These are phyloP conservation scores for Clitoria ternatea DNA, from an alignment of 306 rosid genomes.

Conservation along the genomic window DNA sequence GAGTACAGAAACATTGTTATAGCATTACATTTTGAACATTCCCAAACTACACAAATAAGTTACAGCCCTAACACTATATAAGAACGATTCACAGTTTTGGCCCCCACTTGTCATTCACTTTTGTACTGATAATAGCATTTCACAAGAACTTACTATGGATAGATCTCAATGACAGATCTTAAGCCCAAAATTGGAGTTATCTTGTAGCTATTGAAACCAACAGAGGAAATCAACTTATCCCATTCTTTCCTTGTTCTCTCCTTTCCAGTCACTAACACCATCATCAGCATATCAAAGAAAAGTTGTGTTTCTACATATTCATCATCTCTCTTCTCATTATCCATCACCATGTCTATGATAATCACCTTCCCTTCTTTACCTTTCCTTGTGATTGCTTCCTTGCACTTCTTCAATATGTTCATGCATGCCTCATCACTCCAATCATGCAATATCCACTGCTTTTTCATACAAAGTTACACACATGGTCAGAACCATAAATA, in stretches of 20 bases:
- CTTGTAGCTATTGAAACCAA: background rate
- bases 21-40: no score
- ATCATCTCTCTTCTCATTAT: background rate
- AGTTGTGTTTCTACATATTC: background rate
- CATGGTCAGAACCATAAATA: background rate
- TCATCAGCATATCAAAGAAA: slow-evolving; percentile 17
- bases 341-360: slow-evolving; percentile 13
- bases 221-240: background rate
- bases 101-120: background rate
- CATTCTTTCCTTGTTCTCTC: slow-evolving; percentile 18
- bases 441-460: slow-evolving; percentile 18
- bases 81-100: background rate
- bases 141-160: background rate
- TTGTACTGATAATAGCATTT: background rate
- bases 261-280: background rate
- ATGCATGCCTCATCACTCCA: slow-evolving; percentile 18
- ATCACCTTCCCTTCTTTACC: slow-evolving; percentile 1
- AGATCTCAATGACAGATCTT: slow-evolving; percentile 4
- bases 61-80: no score
- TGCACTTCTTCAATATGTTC: slow-evolving; percentile 3
- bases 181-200: background rate
- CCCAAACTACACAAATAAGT: no score
- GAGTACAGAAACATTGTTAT: no score
- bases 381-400: background rate
- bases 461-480: background rate